Percentiles rank a stretch among this genome's conserved stretches.
phyloP scores from a whole-genome alignment of 1,284 basidiomycete genomes.

The Cutaneotrichosporon curvatum region DNA sequence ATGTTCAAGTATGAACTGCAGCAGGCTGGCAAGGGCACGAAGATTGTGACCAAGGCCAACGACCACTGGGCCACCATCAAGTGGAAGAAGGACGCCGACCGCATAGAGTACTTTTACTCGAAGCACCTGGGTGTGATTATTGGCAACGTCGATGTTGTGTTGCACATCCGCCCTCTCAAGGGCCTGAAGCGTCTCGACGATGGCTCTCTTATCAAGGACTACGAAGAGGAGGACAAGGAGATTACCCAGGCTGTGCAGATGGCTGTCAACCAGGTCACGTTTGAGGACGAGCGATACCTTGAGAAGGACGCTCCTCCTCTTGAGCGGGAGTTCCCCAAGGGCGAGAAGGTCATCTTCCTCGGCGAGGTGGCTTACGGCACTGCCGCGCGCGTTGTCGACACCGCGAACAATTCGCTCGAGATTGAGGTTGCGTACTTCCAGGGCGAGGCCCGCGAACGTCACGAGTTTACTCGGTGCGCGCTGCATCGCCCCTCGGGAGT shows the following conservation, averaged over 20 bases:
- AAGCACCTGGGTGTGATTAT: slow-evolving; percentile 83
- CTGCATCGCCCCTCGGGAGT: slow-evolving; percentile 51
- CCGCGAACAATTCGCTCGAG: slow-evolving; percentile 61
- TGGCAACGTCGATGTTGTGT: slow-evolving; percentile 67
- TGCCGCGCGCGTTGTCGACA: slow-evolving; percentile 76
- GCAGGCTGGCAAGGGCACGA: slow-evolving; percentile 53
- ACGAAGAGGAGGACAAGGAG: slow-evolving; percentile 74
- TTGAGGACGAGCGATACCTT: slow-evolving; percentile 82
- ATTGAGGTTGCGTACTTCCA: slow-evolving; percentile 82
- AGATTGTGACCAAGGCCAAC: slow-evolving; percentile 65
- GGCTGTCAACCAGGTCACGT: slow-evolving; percentile 65
- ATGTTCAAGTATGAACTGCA: slow-evolving; percentile 76
- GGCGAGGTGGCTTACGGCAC: slow-evolving; percentile 90
- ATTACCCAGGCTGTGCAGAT: slow-evolving; percentile 79
- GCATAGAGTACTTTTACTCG: slow-evolving; percentile 76
- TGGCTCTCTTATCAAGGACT: slow-evolving; percentile 91
- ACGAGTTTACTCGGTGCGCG: slow-evolving; percentile 66
- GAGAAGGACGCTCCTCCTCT: slow-evolving; percentile 71
- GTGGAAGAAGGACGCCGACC: slow-evolving; percentile 72
- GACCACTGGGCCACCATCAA: slow-evolving; percentile 56
- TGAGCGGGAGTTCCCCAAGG: slow-evolving; percentile 80
- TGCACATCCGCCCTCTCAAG: slow-evolving; percentile 81
- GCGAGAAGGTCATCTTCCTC: slow-evolving; percentile 90
- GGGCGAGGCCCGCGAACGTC: slow-evolving; percentile 67
- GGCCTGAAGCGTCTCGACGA: slow-evolving; percentile 81